Percentiles rank a stretch among this genome's conserved stretches.
These are phyloP conservation scores for Lactarius hatsudake DNA, from an alignment of 768 basidiomycete species.

Conservation along the genomic window DNA sequence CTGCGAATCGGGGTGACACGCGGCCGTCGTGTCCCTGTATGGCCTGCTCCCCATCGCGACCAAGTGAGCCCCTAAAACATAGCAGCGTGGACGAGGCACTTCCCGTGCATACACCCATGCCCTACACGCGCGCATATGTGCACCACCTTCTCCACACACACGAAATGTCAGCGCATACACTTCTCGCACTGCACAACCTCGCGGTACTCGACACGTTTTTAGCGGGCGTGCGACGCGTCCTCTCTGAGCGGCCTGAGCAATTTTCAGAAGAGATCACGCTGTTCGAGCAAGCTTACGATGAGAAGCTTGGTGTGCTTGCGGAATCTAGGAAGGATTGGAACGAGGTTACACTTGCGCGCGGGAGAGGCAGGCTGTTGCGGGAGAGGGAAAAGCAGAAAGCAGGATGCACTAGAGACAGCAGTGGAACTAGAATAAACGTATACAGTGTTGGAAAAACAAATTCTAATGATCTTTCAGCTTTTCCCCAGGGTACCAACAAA, in stretches of 20 bases:
- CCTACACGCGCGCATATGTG: conserved; percentile 59
- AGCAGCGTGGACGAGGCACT: conserved; percentile 25
- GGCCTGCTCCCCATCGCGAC: conserved; percentile 32
- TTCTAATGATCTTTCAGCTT: neutral
- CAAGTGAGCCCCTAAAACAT: conserved; percentile 23
- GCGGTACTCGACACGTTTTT: conserved; percentile 66
- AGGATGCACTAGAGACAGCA: conserved; percentile 24
- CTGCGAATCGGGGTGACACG: conserved; percentile 39
- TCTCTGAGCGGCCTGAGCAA: conserved; percentile 25
- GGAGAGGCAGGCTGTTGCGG: conserved; percentile 69
- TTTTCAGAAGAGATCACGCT: conserved; percentile 48
- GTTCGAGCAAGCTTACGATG: conserved; percentile 56
- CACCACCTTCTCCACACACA: conserved; percentile 87
- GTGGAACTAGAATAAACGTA: conserved; percentile 18
- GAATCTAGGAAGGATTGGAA: conserved; percentile 57
- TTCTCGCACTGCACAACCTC: conserved; percentile 76
- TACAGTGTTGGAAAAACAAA: neutral
- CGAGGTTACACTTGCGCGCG: conserved; percentile 65
- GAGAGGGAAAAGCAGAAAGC: conserved; percentile 48
- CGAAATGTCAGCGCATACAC: conserved; percentile 82
- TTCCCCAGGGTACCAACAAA: conserved; percentile 19
- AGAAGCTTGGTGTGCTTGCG: conserved; percentile 42
- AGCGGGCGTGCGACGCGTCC: conserved; percentile 46
- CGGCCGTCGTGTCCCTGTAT: conserved; percentile 31
- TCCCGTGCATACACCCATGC: conserved; percentile 37